Conservation (phyloP, 108 stramenopile genomes). For the Fistulifera solaris region DNA sequence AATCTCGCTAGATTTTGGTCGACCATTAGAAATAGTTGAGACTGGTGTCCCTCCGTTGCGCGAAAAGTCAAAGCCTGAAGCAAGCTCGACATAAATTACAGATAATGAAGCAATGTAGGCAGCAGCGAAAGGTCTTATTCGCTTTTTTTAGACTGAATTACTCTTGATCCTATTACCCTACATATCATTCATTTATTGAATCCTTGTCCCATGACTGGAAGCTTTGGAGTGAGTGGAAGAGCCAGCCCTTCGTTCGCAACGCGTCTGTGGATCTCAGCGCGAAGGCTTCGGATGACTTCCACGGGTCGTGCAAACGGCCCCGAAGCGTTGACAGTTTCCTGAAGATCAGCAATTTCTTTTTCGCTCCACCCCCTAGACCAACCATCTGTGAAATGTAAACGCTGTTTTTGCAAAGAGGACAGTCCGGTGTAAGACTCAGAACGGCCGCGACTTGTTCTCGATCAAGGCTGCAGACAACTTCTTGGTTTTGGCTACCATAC, state of each 20-base stretch:
- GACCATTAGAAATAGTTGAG: background rate
- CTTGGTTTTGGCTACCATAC: conserved; percentile 19
- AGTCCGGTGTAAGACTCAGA: conserved; percentile 31
- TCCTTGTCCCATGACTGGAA: conserved; percentile 12
- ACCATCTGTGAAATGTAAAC: conserved; percentile 39
- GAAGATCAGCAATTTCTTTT: background rate
- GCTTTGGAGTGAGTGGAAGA: conserved; percentile 27
- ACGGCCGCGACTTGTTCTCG: conserved; percentile 37
- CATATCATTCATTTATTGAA: too few species aligned
- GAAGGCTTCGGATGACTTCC: background rate
- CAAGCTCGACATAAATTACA: too few species aligned
- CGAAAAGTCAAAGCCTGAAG: background rate
- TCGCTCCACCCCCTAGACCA: conserved; percentile 46
- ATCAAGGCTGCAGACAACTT: conserved; percentile 40
- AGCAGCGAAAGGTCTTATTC: too few species aligned
- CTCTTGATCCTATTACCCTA: too few species aligned
- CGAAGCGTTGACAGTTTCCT: background rate
- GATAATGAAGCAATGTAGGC: too few species aligned
- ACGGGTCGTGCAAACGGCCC: background rate
- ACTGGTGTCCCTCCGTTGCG: background rate
- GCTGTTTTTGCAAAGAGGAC: conserved; percentile 33
- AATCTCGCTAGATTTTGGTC: conserved; percentile 1
- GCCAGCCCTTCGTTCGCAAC: conserved; percentile 23
- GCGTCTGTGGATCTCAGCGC: conserved; percentile 21
- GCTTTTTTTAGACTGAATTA: too few species aligned